A percentile compares a stretch with the other conserved stretches of the same genome.
Evolutionary conservation across 2,329 filamentous ascomycete species (phyloP).

Genomic region (Magnaporthiopsis poae): DNA sequence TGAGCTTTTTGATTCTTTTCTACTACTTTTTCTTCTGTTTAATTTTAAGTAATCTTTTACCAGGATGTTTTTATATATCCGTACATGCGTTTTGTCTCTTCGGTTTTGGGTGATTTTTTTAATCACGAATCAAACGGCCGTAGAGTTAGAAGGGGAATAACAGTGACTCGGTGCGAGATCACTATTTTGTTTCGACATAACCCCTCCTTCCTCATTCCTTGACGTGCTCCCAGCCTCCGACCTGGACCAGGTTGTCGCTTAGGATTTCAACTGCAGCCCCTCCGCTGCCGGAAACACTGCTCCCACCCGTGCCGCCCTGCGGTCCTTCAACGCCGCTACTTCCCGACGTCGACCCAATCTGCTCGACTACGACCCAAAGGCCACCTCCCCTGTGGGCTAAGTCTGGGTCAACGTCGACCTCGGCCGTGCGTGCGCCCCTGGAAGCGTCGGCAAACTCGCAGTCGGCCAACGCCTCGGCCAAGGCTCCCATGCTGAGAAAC

Average conservation of each 20-base stretch:
- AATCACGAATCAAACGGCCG: too few relatives aligned
- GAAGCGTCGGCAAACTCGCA: slow-evolving; percentile 58
- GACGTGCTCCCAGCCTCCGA: slow-evolving; percentile 32
- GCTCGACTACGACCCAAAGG: slow-evolving; percentile 74
- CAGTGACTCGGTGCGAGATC: too few relatives aligned
- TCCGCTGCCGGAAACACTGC: neutral
- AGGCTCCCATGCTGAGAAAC: neutral
- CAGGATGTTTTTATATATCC: too few relatives aligned
- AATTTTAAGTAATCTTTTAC: too few relatives aligned
- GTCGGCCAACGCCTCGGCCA: neutral
- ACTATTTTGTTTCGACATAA: neutral
- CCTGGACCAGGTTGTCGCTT: slow-evolving; percentile 36
- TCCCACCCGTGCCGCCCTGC: neutral
- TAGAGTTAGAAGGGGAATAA: too few relatives aligned
- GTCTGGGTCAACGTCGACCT: slow-evolving; percentile 65
- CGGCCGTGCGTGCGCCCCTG: slow-evolving; percentile 56
- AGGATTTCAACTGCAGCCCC: slow-evolving; percentile 37
- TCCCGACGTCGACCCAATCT: slow-evolving; percentile 44
- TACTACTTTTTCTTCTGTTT: too few relatives aligned
- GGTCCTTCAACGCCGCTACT: slow-evolving; percentile 8
- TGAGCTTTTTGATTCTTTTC: too few relatives aligned
- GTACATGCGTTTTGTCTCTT: too few relatives aligned
- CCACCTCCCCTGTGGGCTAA: slow-evolving; percentile 40
- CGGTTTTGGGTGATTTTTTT: too few relatives aligned
- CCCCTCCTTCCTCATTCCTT: slow-evolving; percentile 10